Evolutionary conservation across 352 stramenopile species (phyloP), one percentile per base, ranked within the genome.

Genomic region (Phytophthora syringae): DNA sequence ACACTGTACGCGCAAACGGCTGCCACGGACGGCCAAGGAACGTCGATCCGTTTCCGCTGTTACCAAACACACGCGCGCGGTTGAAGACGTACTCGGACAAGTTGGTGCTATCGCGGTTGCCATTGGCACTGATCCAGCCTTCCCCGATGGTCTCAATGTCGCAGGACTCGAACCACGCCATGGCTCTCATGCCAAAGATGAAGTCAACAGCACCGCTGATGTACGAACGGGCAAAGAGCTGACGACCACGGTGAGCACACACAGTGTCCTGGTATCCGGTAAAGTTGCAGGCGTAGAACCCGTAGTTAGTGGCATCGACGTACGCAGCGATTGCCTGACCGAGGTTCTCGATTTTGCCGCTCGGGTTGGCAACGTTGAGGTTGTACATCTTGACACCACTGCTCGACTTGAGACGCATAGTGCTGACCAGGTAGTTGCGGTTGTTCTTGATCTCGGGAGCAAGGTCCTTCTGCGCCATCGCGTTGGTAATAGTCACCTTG

Each of bases 341-440:
- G 20, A 56, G 34, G 2, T 28, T 28, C 5, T 56, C 45, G n/a
- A 58, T 64, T 42, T 64, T 64, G 1, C 18, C 45, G 5, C 20
- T 18, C 7, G 57, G 36, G 47, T 56, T 64, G 44, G 55, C 60
- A 9, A 62, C 34, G 25, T 67, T 67, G 42, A 68, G 30, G 22
- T 63, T 69, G 53, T 69, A 69, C 15, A 69, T 37, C 37, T 58
- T 63, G n/a, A n/a, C n/a, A n/a, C n/a, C n/a, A n/a, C n/a, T n/a
- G n/a, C n/a, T n/a, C n/a, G n/a, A n/a, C n/a, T 58, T 69, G 44
- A 69, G 39, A 11, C 34, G 20, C 37, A 69, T 30, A 1, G 60
- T 69, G 20, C 60, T 68, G 12, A 57, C 47, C 9, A 63, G 30
- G 9, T 39, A 15, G 37, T 69, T 69, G 27, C 34, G 53, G 7